Evolutionary conservation across 805 yeast species (phyloP).

Genomic region (Kuraishia borneana): DNA sequence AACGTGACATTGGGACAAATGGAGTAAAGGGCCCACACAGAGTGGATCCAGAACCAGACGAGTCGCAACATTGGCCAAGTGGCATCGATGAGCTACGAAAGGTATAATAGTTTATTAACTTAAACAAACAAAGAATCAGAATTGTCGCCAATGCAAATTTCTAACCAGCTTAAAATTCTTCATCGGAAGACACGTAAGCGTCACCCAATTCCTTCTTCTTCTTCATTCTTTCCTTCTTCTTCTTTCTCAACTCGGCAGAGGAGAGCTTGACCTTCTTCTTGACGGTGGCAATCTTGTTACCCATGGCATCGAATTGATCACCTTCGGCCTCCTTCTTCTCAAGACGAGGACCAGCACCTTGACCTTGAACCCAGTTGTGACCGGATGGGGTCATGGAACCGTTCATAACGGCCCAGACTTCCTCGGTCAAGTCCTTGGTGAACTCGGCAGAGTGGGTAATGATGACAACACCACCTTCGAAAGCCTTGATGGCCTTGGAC

Average conservation of each 20-base stretch:
- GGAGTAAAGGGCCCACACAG: too few species aligned
- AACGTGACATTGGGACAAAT: too few species aligned
- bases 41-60: too few species aligned
- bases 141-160: too few species aligned
- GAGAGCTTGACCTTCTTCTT: conserved; percentile 97
- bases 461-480: conserved; percentile 99
- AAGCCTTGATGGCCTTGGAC: conserved; percentile 96
- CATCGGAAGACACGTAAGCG: conserved; percentile 97
- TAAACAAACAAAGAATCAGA: too few species aligned
- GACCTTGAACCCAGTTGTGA: conserved; percentile 99
- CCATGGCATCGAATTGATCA: conserved; percentile 99
- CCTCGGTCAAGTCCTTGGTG: conserved; percentile 98
- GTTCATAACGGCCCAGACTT: conserved; percentile 98
- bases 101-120: too few species aligned
- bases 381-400: conserved; percentile 99
- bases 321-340: conserved; percentile 95
- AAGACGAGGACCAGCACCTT: conserved; percentile 99
- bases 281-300: conserved; percentile 96
- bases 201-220: conserved; percentile 99
- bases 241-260: conserved; percentile 99
- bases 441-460: conserved; percentile 99
- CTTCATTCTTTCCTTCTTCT: conserved; percentile 99
- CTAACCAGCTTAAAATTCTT: conserved; percentile 64
- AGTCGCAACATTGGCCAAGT: too few species aligned
- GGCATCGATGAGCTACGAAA: too few species aligned